Conservation (phyloP, 108 stramenopile species). For the Cyclotella sp. region DNA sequence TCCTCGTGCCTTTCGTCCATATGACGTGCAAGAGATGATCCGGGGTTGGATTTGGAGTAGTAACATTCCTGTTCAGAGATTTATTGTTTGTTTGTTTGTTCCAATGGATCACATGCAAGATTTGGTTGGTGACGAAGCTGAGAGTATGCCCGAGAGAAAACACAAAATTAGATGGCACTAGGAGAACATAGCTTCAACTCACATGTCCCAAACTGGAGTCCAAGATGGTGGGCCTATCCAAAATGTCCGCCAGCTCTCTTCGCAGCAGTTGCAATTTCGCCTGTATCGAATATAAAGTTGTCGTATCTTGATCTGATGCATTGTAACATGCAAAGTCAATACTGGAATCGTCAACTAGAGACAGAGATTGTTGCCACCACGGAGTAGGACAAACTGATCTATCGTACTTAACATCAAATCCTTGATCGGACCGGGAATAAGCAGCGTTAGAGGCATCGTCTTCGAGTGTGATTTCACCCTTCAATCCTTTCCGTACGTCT, state of each 20-base stretch:
- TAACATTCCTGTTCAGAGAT: slow-evolving; percentile 36
- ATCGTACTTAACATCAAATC: slow-evolving; percentile 34
- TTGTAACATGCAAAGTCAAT: not conserved
- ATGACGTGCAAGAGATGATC: slow-evolving; percentile 46
- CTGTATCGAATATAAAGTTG: not conserved
- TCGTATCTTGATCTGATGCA: not conserved
- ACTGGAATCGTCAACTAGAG: not conserved
- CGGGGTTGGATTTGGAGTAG: slow-evolving; percentile 33
- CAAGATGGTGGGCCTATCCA: slow-evolving; percentile 50
- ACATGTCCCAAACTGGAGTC: slow-evolving; percentile 42
- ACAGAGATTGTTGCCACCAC: slow-evolving; percentile 48
- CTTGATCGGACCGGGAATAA: slow-evolving; percentile 9
- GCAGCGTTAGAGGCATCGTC: not conserved
- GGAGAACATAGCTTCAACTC: not conserved
- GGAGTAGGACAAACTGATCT: slow-evolving; percentile 52
- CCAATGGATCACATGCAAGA: too few relatives aligned
- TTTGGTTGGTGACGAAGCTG: not conserved
- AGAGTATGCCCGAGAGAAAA: not conserved
- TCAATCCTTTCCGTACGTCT: slow-evolving; percentile 14
- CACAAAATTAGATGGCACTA: not conserved
- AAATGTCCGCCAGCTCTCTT: slow-evolving; percentile 8
- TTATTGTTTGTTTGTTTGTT: not conserved
- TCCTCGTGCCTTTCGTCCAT: slow-evolving; percentile 68
- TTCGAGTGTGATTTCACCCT: slow-evolving; percentile 1
- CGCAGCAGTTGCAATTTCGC: slow-evolving; percentile 39